Base-by-base conservation (phyloP, 1,284 basidiomycete genomes). In the Ceratobasidium sp. region DNA sequence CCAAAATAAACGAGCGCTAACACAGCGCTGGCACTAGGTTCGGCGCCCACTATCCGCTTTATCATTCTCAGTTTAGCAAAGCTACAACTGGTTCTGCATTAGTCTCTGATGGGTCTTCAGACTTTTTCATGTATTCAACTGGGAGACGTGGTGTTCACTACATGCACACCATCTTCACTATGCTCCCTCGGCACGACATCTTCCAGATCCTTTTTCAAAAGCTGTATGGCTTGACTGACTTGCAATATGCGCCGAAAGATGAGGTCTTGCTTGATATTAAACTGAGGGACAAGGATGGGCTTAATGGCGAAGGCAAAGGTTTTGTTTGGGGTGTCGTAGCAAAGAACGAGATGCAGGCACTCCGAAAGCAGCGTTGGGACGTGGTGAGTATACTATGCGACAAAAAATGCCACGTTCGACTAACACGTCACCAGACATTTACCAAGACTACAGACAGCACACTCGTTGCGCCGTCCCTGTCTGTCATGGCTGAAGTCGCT, bases 291-390 rank as follows among this genome's bases (percentile, higher is more conserved):
- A 75, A 65, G 63, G 74, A 75, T 31, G 74, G 74, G 20, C 74
- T 75, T 20, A 66, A 66, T 49, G 74, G 74, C 49, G 74, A 75
- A 49, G 74, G 82, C 20, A 83, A 86, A 85, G 79, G 84, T 81
- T 95, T 94, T 81, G 93, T 96, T 0, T 97, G 92, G 91, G 94
- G 89, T 11, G 83, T 96, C 61, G 91, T 96, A 37, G 87, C 89
- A 56, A 97, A 97, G 86, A 88, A 91, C 77, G 90, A 93, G 79
- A 87, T 97, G 79, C 84, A 87, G 77, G 85, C 85, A 37, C 88
- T 94, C 81, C 91, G 90, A 83, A 86, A 90, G 78, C 85, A 87
- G 71, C 89, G 95, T 76, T 97, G 94, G 92, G 95, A 97, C 84
- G 83, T 97, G 82, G 95, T 97, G 77, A 82, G 91, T 88, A 3